Evolutionary conservation across 108 stramenopile species (phyloP).

Genomic region (Fistulifera solaris): DNA sequence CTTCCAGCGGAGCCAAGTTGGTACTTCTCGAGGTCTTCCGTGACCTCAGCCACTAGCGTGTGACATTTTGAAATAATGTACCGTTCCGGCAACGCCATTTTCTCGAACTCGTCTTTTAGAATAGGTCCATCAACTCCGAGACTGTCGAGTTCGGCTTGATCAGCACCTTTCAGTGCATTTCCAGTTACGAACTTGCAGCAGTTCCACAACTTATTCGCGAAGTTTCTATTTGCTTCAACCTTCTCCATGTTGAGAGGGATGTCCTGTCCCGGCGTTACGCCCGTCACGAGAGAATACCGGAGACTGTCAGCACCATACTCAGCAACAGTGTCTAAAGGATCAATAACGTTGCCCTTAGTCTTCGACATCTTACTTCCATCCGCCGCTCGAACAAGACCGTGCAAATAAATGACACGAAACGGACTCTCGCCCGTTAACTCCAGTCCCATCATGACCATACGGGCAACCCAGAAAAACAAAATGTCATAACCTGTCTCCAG

Average conservation of each 20-base stretch:
- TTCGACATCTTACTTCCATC: slow-evolving; percentile 98
- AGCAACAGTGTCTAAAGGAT: slow-evolving; percentile 94
- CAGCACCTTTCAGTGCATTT: slow-evolving; percentile 71
- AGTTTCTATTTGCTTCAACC: slow-evolving; percentile 80
- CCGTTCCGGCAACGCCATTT: slow-evolving; percentile 68
- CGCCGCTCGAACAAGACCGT: slow-evolving; percentile 93
- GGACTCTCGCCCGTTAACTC: slow-evolving; percentile 87
- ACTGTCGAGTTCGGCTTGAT: slow-evolving; percentile 36
- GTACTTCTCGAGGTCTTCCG: slow-evolving; percentile 80
- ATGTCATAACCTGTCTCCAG: slow-evolving; percentile 99
- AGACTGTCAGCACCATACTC: slow-evolving; percentile 89
- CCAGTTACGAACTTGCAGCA: slow-evolving; percentile 86
- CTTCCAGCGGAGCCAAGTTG: slow-evolving; percentile 81
- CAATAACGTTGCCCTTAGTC: slow-evolving; percentile 97
- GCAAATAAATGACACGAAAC: slow-evolving; percentile 89
- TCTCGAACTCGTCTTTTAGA: slow-evolving; percentile 64
- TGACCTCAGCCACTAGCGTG: slow-evolving; percentile 70
- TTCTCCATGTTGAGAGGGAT: slow-evolving; percentile 90
- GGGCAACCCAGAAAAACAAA: slow-evolving; percentile 99
- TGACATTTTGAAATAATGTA: slow-evolving; percentile 92
- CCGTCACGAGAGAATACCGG: slow-evolving; percentile 89
- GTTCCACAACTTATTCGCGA: slow-evolving; percentile 99
- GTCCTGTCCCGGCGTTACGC: slow-evolving; percentile 93
- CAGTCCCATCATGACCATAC: slow-evolving; percentile 97
- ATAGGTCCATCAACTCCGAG: slow-evolving; percentile 75